These are phyloP conservation scores for Sporobolomyces phaffii DNA, from an alignment of 768 basidiomycete genomes.

Conservation along the genomic window DNA sequence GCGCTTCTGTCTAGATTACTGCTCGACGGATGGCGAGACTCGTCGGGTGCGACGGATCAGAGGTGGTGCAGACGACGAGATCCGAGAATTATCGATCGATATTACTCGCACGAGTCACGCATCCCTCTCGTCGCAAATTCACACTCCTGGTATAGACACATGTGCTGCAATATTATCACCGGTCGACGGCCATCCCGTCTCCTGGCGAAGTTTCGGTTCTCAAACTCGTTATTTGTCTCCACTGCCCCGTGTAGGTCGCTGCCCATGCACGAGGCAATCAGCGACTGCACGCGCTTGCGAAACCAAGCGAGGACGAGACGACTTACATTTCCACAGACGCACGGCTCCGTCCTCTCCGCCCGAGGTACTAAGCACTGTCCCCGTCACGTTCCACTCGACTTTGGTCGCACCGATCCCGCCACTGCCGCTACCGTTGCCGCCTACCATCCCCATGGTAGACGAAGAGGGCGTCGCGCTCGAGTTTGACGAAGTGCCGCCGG, in stretches of 20 bases:
- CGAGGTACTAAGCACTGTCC: conserved; percentile 73
- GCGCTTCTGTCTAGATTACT: neutral
- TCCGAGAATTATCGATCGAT: neutral
- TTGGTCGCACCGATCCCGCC: conserved; percentile 58
- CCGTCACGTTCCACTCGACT: conserved; percentile 86
- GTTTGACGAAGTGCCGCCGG: conserved; percentile 48
- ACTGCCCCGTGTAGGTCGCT: conserved; percentile 32
- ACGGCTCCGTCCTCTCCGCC: conserved; percentile 57
- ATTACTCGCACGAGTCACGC: no score
- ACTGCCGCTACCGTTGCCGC: conserved; percentile 47
- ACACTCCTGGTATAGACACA: no score
- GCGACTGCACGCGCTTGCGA: no score
- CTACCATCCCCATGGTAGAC: neutral
- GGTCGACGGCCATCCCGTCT: conserved; percentile 7
- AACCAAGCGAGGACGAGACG: neutral
- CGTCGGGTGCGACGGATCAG: neutral
- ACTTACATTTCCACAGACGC: conserved; percentile 62
- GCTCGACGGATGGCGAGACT: neutral
- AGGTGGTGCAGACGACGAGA: neutral
- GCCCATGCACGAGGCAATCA: neutral
- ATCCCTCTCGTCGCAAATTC: no score
- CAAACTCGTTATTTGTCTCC: conserved; percentile 31
- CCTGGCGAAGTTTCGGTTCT: conserved; percentile 9
- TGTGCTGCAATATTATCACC: neutral
- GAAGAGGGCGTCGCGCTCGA: neutral